phyloP scores from a whole-genome alignment of 108 stramenopile genomes.

The Cyclotella kingstonii region DNA sequence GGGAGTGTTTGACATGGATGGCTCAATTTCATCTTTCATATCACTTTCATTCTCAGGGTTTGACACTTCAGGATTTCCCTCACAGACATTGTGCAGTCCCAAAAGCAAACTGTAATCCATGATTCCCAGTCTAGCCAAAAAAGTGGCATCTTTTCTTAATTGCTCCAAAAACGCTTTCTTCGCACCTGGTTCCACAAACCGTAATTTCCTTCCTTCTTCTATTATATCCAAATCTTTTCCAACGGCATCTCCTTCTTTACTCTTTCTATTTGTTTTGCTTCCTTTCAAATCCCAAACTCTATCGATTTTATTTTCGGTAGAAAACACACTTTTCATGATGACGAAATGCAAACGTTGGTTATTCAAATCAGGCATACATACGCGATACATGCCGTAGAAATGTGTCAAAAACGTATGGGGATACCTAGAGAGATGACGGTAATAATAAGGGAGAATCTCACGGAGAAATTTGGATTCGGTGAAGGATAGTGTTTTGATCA shows the following conservation, averaged over 20 bases:
- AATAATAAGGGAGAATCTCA: constrained; percentile 85
- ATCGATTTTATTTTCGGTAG: constrained; percentile 55
- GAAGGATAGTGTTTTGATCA: constrained; percentile 85
- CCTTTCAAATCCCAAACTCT: constrained; percentile 83
- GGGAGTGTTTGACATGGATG: constrained; percentile 37
- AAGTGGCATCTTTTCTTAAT: constrained; percentile 56
- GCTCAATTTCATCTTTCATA: constrained; percentile 5
- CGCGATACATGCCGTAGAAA: constrained; percentile 87
- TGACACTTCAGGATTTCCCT: constrained; percentile 4
- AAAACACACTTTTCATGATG: constrained; percentile 68
- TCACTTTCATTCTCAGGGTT: background rate
- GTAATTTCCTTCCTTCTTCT: constrained; percentile 47
- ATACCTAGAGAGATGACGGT: constrained; percentile 62
- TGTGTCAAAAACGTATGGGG: constrained; percentile 77
- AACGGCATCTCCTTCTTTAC: constrained; percentile 46
- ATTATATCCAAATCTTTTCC: constrained; percentile 56
- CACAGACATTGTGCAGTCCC: constrained; percentile 57
- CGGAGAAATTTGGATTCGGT: constrained; percentile 84
- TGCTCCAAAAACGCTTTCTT: constrained; percentile 50
- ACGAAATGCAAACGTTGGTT: constrained; percentile 60
- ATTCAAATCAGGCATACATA: constrained; percentile 66
- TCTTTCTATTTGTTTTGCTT: constrained; percentile 39
- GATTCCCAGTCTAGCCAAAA: constrained; percentile 62
- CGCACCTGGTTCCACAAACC: constrained; percentile 36
- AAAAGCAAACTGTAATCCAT: constrained; percentile 86